Conservation (phyloP, 139 green algal genomes). For the Deuterostichococcus epilithicus region DNA sequence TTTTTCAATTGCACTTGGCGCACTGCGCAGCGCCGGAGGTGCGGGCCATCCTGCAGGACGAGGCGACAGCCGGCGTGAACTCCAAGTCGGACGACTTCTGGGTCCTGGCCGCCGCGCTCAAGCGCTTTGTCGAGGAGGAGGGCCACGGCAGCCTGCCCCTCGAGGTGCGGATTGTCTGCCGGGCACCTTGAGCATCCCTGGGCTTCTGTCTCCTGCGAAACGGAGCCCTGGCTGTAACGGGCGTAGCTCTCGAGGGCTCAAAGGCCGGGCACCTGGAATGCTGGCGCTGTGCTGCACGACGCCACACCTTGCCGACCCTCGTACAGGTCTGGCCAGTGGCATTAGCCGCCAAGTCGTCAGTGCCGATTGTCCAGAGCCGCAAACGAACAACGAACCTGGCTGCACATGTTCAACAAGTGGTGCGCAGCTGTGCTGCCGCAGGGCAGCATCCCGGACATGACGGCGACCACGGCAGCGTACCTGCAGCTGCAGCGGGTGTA, state of each 20-base stretch:
- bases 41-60: conserved; percentile 56
- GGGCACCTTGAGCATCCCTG: too few species aligned
- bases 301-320: too few species aligned
- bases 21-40: conserved; percentile 53
- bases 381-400: too few species aligned
- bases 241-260: too few species aligned
- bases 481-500: conserved; percentile 86
- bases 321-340: too few species aligned
- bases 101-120: conserved; percentile 74
- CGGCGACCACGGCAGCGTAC: conserved; percentile 84
- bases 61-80: conserved; percentile 14
- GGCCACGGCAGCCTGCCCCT: conserved; percentile 43
- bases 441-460: conserved; percentile 93
- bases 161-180: conserved; percentile 23
- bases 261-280: too few species aligned
- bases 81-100: conserved; percentile 61
- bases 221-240: too few species aligned
- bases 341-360: too few species aligned
- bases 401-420: too few species aligned
- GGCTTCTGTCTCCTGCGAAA: too few species aligned
- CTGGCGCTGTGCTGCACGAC: too few species aligned
- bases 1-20: not conserved
- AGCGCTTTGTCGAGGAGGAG: conserved; percentile 56
- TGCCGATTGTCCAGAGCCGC: too few species aligned
- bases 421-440: conserved; percentile 46